Base-by-base conservation (phyloP, 768 basidiomycete genomes). In the Serendipita indica region DNA sequence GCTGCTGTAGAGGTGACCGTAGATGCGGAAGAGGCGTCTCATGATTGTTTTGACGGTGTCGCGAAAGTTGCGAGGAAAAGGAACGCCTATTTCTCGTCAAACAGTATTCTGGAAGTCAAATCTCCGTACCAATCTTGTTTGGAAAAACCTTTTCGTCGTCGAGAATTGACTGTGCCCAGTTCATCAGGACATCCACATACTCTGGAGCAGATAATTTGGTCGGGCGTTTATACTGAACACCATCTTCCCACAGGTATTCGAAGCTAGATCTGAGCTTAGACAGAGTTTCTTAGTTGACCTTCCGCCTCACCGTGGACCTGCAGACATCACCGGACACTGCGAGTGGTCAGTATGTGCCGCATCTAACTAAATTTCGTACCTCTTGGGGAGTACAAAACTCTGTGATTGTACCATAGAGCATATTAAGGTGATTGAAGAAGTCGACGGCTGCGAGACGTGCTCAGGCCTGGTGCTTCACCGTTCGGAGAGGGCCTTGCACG, bases 391-490 rank as follows among this genome's bases (percentile, higher is more conserved):
- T 97, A 70, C 96, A 99, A 68, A 98, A 98, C 72, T 99, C 96
- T 1, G 96, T 96, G 22, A 99, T 83, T 7, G 92, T 96, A 10
- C 94, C 96, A 66, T 98, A 99, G 18, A 99, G 75, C 96, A 99
- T 99, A 69, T 99, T 99, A 63, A 99, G 72, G 68, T 99, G 96
- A 68, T 98, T 99, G 78, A 98, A 99, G 73, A 99, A 99, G 70
- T 99, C 96, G 61, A 98, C 94, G 30, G 91, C 96, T 99, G 64
- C 18, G 25, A 27, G 41, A 32, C 20, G 10, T 58, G 43, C 35
- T 27, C 33, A 59, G 64, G 60, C 59, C 22, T 34, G 0, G 27
- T 28, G 2, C 22, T 22, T 25, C 27, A 25, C 25, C 13, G 39
- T 35, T 22, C 22, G 16, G 13, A 25, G 27, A 27, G 35, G 41